phyloP scores from a whole-genome alignment of 257 asterid species.

The Phtheirospermum japonicum region DNA sequence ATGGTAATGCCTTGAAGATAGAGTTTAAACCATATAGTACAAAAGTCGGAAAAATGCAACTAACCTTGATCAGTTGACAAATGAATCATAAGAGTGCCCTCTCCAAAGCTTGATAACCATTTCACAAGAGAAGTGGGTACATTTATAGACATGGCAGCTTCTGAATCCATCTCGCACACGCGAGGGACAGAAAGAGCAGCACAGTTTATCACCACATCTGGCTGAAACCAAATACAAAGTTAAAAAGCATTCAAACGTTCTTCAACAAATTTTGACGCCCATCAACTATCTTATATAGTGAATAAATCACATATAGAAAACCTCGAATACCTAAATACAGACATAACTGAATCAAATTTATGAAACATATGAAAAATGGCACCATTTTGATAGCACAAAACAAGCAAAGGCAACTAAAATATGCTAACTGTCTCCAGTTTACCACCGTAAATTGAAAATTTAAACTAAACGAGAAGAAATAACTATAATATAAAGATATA shows the following conservation, averaged over 20 bases:
- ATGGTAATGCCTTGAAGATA: neutral
- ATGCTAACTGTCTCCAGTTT: too few species aligned
- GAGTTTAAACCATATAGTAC: neutral
- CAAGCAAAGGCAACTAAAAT: neutral
- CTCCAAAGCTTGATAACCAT: conserved; percentile 70
- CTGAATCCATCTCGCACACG: conserved; percentile 79
- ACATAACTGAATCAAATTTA: neutral
- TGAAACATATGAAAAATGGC: neutral
- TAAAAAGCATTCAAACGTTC: conserved; percentile 12
- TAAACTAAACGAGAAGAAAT: too few species aligned
- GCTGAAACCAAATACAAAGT: conserved; percentile 46
- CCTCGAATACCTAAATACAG: neutral
- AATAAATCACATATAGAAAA: too few species aligned
- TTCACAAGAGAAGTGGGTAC: conserved; percentile 74
- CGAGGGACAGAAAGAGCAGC: conserved; percentile 94
- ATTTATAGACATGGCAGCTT: conserved; percentile 78
- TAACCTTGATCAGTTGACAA: conserved; percentile 97
- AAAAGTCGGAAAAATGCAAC: neutral
- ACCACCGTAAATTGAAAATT: too few species aligned
- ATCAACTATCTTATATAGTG: too few species aligned
- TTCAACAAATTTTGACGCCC: neutral
- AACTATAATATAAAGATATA: too few species aligned
- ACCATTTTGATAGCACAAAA: neutral
- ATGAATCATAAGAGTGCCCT: conserved; percentile 61
- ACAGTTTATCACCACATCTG: conserved; percentile 89